Conservation (phyloP, 2,329 filamentous ascomycete species). For the Biscogniauxia sp. region DNA sequence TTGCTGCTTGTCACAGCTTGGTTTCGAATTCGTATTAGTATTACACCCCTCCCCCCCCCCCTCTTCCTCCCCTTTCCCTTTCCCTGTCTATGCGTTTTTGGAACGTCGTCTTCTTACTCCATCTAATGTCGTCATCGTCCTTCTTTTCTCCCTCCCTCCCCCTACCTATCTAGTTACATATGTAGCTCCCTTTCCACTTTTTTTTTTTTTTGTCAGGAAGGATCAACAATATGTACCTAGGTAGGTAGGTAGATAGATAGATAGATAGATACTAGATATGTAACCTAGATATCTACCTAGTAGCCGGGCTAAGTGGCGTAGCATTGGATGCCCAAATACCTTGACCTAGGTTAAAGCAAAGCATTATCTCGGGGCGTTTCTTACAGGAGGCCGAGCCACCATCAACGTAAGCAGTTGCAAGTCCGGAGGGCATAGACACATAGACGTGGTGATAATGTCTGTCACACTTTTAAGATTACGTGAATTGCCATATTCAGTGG, state of each 20-base stretch:
- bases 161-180: too few relatives aligned
- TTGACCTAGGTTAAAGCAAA: neutral
- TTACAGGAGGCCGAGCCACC: neutral
- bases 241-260: neutral
- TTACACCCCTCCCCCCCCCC: neutral
- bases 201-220: too few relatives aligned
- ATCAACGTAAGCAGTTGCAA: neutral
- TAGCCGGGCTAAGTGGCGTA: constrained; percentile 11
- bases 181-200: neutral
- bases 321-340: too few relatives aligned
- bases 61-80: neutral
- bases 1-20: neutral
- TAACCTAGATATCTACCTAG: neutral
- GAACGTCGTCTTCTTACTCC: neutral
- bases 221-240: too few relatives aligned
- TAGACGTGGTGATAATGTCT: neutral
- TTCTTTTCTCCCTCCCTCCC: too few relatives aligned
- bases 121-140: too few relatives aligned
- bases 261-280: too few relatives aligned
- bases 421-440: neutral
- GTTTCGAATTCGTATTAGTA: neutral
- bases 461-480: neutral
- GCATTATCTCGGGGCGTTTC: too few relatives aligned
- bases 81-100: neutral
- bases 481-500: neutral